Evolutionary conservation across 805 yeast genomes (phyloP).

Genomic region (Cyberlindnera subsufficiens): DNA sequence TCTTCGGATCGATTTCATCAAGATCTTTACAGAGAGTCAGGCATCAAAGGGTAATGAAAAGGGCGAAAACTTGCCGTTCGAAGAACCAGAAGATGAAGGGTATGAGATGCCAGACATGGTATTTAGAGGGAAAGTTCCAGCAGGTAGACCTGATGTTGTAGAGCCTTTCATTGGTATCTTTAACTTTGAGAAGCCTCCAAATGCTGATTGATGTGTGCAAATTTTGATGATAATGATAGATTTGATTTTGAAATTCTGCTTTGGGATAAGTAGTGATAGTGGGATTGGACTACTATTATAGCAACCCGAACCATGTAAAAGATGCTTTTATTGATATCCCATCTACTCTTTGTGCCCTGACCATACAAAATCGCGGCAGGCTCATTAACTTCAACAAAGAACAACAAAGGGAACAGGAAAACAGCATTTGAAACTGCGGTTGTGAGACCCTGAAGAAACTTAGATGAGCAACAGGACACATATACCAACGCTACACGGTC

Average conservation of each 20-base stretch:
- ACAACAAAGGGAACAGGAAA: too few relatives aligned
- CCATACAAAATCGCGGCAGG: too few relatives aligned
- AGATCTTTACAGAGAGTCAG: slow-evolving; percentile 28
- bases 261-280: too few relatives aligned
- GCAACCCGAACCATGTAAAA: too few relatives aligned
- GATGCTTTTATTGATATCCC: too few relatives aligned
- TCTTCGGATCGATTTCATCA: slow-evolving; percentile 46
- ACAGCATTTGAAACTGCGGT: too few relatives aligned
- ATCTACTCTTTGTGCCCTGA: too few relatives aligned
- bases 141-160: slow-evolving; percentile 43
- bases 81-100: slow-evolving; percentile 30
- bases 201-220: neutral
- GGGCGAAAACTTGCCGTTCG: slow-evolving; percentile 13
- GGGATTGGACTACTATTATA: too few relatives aligned
- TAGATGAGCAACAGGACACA: neutral
- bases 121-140: slow-evolving; percentile 47
- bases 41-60: slow-evolving; percentile 4
- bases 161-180: slow-evolving; percentile 53
- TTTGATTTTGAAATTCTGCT: too few relatives aligned
- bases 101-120: slow-evolving; percentile 41
- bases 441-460: too few relatives aligned
- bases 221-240: neutral
- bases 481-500: neutral
- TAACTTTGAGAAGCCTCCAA: slow-evolving; percentile 35
- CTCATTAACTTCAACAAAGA: too few relatives aligned